Evolutionary conservation across 768 basidiomycete genomes (phyloP).

Genomic region (Amanita polypyramis): DNA sequence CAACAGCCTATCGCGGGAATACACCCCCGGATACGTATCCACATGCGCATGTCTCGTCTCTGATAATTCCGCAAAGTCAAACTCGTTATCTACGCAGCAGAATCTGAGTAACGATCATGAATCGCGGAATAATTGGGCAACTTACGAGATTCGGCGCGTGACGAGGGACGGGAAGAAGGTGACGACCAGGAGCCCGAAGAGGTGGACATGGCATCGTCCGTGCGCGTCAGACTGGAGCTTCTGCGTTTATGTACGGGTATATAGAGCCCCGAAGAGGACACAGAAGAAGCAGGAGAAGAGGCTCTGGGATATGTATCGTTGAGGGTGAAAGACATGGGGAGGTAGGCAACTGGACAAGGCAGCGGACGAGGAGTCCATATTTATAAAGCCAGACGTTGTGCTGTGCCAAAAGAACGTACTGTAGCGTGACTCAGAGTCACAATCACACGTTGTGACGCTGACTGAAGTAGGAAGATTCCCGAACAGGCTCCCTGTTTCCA

Average conservation of each 20-base stretch:
- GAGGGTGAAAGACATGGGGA: neutral
- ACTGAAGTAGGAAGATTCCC: neutral
- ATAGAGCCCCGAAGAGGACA: conserved; percentile 21
- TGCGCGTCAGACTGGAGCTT: conserved; percentile 4
- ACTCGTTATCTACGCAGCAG: conserved; percentile 5
- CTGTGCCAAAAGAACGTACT: neutral
- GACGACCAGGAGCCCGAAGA: conserved; percentile 1
- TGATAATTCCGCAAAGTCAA: neutral
- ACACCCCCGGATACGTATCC: conserved; percentile 12
- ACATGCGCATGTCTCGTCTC: conserved; percentile 3
- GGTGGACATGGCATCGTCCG: conserved; percentile 1
- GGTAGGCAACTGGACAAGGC: too few species aligned
- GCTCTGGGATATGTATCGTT: neutral
- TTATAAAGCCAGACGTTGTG: neutral
- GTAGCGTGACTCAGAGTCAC: neutral
- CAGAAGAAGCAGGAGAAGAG: conserved; percentile 6
- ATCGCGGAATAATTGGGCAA: conserved; percentile 6
- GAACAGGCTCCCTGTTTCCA: neutral
- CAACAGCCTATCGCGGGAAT: conserved; percentile 16
- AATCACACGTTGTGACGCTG: neutral
- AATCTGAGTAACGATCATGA: neutral
- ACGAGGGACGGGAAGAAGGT: conserved; percentile 13
- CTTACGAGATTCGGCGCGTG: conserved; percentile 15
- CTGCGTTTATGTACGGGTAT: conserved; percentile 30
- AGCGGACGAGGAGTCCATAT: too few species aligned